Evolutionary conservation across 441 rosid genomes (phyloP), one percentile per base, ranked within the genome.

Genomic region (Populus hybrid): DNA sequence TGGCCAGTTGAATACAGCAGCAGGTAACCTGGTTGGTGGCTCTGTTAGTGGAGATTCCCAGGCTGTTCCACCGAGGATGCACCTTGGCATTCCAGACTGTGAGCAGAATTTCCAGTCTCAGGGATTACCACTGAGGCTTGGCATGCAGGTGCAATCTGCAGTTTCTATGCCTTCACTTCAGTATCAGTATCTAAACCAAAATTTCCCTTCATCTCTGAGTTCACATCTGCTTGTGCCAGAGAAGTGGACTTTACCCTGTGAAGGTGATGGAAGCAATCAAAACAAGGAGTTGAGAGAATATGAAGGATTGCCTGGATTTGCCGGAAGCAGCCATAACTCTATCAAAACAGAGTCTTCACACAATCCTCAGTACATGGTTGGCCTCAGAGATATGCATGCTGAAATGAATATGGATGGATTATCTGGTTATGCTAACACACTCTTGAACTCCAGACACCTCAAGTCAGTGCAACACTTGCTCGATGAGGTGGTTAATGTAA

Each of bases 61-160:
- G 38, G 73, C 69, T 68, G 73, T 81, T 57, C 69, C 80, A 6
- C 69, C 80, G 10, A 72, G 82, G 74, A 77, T 84, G 21, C 83
- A 79, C 10, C 76, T 76, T 59, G 70, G 81, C 57, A 78, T 84
- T 74, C 72, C 78, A 10, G 84, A 81, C 35, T 73, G 81, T 14
- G 87, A 86, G 75, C 89, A 81, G 20, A 92, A 84, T 77, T 84
- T 85, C 81, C 92, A 86, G 61, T 74, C 84, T 28, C 94, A 90
- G 28, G 95, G 97, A 34, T 85, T 93, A 74, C 89, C 97, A 36
- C 89, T 95, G 38, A 93, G 93, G 77, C 98, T 95, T 59, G 91
- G 97, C 74, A 88, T 93, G 18, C 93, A 88, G 74, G 85, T 87
- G 81, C 81, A 81, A 8, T 83, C 88, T 8, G 78, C 77, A 32